phyloP scores from a whole-genome alignment of 352 stramenopile species.

The Ophiocytium majus region DNA sequence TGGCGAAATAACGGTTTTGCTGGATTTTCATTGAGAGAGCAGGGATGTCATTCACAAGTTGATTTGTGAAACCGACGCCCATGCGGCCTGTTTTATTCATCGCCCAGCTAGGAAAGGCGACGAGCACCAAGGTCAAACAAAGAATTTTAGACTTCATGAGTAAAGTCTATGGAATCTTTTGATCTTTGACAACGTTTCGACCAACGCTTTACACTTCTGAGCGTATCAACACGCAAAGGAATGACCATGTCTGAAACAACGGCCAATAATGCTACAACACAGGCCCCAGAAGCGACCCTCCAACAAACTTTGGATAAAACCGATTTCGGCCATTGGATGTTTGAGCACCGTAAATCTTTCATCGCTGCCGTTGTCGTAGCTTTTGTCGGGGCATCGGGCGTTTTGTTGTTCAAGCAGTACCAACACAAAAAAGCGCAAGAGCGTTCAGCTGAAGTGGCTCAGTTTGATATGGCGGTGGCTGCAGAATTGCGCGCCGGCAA shows the following conservation, averaged over 20 bases:
- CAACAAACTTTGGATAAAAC: neutral
- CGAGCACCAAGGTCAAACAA: neutral
- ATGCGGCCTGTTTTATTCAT: neutral
- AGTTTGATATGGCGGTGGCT: neutral
- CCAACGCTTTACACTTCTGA: neutral
- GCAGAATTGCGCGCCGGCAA: neutral
- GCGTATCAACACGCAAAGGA: neutral
- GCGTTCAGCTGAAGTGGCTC: neutral
- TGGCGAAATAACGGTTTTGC: neutral
- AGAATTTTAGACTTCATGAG: constrained; percentile 1
- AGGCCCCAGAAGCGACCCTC: neutral
- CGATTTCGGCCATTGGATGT: constrained; percentile 1
- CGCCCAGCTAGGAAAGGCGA: neutral
- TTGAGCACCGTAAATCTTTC: neutral
- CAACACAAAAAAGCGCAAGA: neutral
- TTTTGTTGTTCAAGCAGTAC: neutral
- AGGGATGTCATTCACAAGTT: neutral
- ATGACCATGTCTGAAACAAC: neutral
- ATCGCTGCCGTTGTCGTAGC: neutral
- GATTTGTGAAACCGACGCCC: constrained; percentile 2
- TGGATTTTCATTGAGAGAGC: neutral
- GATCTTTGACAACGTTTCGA: constrained; percentile 9
- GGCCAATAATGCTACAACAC: neutral
- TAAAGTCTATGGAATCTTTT: constrained; percentile 13
- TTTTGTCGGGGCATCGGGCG: neutral